phyloP scores from a whole-genome alignment of 1,139 yeast species.

The Hemisphaericaspora xylofermentans region DNA sequence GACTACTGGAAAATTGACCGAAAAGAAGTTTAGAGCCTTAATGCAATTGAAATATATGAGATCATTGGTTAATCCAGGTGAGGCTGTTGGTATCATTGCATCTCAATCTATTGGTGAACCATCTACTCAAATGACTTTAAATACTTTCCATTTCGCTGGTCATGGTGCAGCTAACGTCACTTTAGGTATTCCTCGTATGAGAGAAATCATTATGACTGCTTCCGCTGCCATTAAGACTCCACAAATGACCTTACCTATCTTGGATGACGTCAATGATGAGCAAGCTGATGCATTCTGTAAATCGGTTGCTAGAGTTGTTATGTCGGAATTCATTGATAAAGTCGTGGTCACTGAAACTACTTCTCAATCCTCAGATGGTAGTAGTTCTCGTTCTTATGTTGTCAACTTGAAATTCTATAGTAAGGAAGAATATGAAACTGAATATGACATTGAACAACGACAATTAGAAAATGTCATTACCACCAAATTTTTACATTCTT shows the following conservation, averaged over 20 bases:
- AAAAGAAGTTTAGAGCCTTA: slow-evolving; percentile 89
- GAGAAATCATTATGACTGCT: slow-evolving; percentile 99
- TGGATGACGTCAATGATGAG: slow-evolving; percentile 73
- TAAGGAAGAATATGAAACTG: slow-evolving; percentile 73
- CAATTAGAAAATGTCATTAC: slow-evolving; percentile 74
- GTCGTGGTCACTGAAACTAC: slow-evolving; percentile 89
- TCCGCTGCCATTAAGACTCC: slow-evolving; percentile 94
- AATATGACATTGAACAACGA: slow-evolving; percentile 82
- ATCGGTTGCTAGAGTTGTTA: slow-evolving; percentile 77
- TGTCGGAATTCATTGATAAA: slow-evolving; percentile 86
- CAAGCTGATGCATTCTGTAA: slow-evolving; percentile 94
- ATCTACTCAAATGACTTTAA: slow-evolving; percentile 98
- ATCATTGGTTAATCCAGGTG: slow-evolving; percentile 93
- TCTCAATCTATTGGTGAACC: slow-evolving; percentile 99
- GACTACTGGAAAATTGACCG: slow-evolving; percentile 55
- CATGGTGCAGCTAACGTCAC: slow-evolving; percentile 99
- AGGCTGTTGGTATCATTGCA: slow-evolving; percentile 97
- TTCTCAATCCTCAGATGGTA: slow-evolving; percentile 49
- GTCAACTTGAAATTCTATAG: slow-evolving; percentile 77
- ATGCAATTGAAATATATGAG: slow-evolving; percentile 99
- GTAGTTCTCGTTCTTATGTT: slow-evolving; percentile 69
- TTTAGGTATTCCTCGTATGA: slow-evolving; percentile 99
- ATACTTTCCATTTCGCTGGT: slow-evolving; percentile 99
- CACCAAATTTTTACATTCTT: slow-evolving; percentile 60
- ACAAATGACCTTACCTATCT: slow-evolving; percentile 91